These are phyloP conservation scores for Colletotrichum filicis DNA, from an alignment of 2,329 filamentous ascomycete genomes.

Conservation along the genomic window DNA sequence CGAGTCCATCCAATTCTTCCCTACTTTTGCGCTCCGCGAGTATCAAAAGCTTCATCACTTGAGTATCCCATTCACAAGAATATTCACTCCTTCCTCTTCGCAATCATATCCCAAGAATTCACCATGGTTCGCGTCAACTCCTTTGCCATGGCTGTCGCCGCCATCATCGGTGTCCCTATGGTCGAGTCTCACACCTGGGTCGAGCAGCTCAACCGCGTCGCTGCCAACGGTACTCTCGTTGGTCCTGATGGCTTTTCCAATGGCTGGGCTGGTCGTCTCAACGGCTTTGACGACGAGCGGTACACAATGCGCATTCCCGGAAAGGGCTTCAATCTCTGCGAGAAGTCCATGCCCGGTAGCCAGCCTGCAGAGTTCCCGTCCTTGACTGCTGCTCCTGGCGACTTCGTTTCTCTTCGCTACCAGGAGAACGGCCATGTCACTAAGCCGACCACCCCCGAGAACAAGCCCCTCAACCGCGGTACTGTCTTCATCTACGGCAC, in stretches of 20 bases:
- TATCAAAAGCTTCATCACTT: not conserved
- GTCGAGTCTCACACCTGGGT: conserved; percentile 81
- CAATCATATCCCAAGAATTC: conserved; percentile 7
- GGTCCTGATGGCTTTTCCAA: conserved; percentile 80
- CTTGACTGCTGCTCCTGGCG: conserved; percentile 69
- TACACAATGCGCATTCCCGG: conserved; percentile 73
- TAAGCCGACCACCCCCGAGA: conserved; percentile 62
- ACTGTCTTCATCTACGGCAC: conserved; percentile 83
- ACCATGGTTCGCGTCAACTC: conserved; percentile 32
- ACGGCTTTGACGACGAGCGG: conserved; percentile 66
- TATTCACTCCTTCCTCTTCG: not conserved
- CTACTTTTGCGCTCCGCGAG: not conserved
- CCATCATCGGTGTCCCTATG: conserved; percentile 38
- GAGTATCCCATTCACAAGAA: not conserved
- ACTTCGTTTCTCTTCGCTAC: conserved; percentile 74
- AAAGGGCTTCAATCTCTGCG: conserved; percentile 45
- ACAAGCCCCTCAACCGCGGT: conserved; percentile 74
- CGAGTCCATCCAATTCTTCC: not conserved
- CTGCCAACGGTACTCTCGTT: conserved; percentile 77
- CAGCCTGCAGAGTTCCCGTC: conserved; percentile 61
- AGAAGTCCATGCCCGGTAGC: conserved; percentile 1
- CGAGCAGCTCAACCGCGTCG: conserved; percentile 78
- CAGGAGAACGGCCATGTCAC: conserved; percentile 83
- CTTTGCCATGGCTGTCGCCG: conserved; percentile 42
- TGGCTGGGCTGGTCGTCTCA: conserved; percentile 70